Conservation (phyloP, 345 rosid species). For the Sisymbrium altissimum region DNA sequence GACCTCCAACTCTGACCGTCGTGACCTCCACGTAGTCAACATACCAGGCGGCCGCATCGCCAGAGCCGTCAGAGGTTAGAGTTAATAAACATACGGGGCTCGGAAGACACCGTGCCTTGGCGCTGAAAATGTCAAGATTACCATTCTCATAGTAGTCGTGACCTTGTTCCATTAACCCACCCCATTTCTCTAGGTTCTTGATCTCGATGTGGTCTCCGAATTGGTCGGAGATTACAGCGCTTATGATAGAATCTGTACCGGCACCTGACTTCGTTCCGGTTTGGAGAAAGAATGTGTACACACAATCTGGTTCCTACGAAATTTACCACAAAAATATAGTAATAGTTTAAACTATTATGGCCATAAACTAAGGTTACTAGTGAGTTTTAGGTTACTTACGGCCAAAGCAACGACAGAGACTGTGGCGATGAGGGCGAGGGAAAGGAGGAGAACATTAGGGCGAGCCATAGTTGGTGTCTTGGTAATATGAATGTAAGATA, state of each 20-base stretch:
- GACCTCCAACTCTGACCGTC: slow-evolving; percentile 45
- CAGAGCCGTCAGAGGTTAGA: slow-evolving; percentile 72
- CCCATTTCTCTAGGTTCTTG: slow-evolving; percentile 60
- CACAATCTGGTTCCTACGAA: slow-evolving; percentile 53
- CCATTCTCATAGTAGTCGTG: slow-evolving; percentile 86
- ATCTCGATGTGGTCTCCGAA: slow-evolving; percentile 43
- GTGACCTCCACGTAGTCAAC: slow-evolving; percentile 75
- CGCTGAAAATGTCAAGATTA: slow-evolving; percentile 81
- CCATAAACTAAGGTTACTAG: not conserved
- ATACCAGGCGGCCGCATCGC: slow-evolving; percentile 77
- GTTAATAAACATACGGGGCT: slow-evolving; percentile 57
- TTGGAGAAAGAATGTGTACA: slow-evolving; percentile 58
- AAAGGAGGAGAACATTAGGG: too few species aligned
- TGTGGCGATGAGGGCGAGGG: slow-evolving; percentile 12
- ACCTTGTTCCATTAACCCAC: slow-evolving; percentile 67
- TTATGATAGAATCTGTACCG: slow-evolving; percentile 71
- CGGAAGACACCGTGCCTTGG: slow-evolving; percentile 52
- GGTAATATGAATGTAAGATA: too few species aligned
- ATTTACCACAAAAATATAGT: too few species aligned
- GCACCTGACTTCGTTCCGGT: slow-evolving; percentile 67
- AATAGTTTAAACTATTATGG: too few species aligned
- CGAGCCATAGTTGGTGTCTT: too few species aligned
- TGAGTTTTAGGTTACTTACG: slow-evolving; percentile 20
- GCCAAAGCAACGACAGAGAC: slow-evolving; percentile 5
- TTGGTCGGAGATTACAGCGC: slow-evolving; percentile 45